Base-by-base conservation (phyloP, 2,329 filamentous ascomycete species). In the Colletotrichum sp. region DNA sequence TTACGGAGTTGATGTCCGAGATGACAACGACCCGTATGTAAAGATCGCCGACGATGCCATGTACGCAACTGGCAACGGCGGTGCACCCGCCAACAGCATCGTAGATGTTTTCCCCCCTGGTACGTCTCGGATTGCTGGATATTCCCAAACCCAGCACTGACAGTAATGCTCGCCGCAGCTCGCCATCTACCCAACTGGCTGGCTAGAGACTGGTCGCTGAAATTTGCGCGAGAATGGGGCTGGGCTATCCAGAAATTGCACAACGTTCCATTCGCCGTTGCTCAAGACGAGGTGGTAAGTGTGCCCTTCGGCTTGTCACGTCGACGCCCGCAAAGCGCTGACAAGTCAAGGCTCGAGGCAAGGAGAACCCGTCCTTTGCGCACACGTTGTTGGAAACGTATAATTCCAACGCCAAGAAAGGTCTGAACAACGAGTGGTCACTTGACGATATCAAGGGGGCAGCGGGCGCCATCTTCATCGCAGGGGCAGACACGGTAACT, bases 51-150 rank as follows among this genome's bases (percentile, higher is more conserved):
- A 77, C 21, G 79, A 79, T 64, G 80, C 78, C 62, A 81, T 79
- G 57, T 69, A 78, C 21, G 77, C 72, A 21, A 82, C 80, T 81
- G 83, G 75, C 78, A 85, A 81, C 28, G 81, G 81, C 18, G 80
- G 80, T 24, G 79, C 81, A 36, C 81, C 82, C 16, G 82, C 82
- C 21, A 81, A 82, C 60, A 87, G 85, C 4, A 81, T 88, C 3
- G 86, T 89, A 16, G 89, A 90, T 78, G 84, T 88, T 76, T 88
- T 90, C 69, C 89, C 89, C 0, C 81, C 84, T 16, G 81, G 82
- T 84, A 79, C 71, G 79, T 64, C 26, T 18, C 30, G 67, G 55
- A 67, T 52, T 49, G 57, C 16, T 63, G 28, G 52, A 28, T 59
- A 12, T 13, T 80, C 80, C 80, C n/a, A 34, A 62, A 16, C 26